Percentiles rank a stretch among this genome's conserved stretches.
Conservation (phyloP, 441 rosid genomes). For the Flueggea neowawraea region DNA sequence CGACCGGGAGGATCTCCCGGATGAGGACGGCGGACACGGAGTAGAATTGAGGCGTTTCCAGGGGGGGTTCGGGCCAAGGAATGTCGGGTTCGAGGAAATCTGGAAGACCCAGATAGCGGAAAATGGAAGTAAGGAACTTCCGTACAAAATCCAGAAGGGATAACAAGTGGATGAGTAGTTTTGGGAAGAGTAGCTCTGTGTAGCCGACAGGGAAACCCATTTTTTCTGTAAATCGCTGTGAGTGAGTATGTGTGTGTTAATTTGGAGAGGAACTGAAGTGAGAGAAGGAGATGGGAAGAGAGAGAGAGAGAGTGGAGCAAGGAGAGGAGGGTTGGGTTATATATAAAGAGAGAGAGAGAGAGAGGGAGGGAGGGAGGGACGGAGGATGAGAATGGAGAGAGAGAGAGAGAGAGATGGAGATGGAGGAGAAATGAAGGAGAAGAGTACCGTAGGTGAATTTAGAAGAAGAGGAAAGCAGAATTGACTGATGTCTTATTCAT, state of each 20-base stretch:
- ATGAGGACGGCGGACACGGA: constrained; percentile 62
- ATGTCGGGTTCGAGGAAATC: constrained; percentile 67
- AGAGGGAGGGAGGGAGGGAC: no score
- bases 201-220: constrained; percentile 93
- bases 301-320: constrained; percentile 6
- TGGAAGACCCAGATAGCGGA: constrained; percentile 57
- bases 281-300: constrained; percentile 7
- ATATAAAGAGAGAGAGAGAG: no score
- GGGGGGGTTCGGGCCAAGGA: constrained; percentile 38
- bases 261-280: constrained; percentile 8
- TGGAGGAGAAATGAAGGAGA: no score
- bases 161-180: constrained; percentile 60
- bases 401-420: no score
- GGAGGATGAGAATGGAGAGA: no score
- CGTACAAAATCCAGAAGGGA: constrained; percentile 62
- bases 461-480: no score
- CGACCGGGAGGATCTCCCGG: constrained; percentile 76
- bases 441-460: no score
- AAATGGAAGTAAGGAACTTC: constrained; percentile 41
- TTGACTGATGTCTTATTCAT: no score
- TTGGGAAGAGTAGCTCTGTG: constrained; percentile 76
- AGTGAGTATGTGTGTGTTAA: not conserved
- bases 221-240: not conserved
- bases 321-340: not conserved
- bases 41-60: not conserved